phyloP scores from a whole-genome alignment of 1,139 yeast genomes.

The Candida sanyaensis region DNA sequence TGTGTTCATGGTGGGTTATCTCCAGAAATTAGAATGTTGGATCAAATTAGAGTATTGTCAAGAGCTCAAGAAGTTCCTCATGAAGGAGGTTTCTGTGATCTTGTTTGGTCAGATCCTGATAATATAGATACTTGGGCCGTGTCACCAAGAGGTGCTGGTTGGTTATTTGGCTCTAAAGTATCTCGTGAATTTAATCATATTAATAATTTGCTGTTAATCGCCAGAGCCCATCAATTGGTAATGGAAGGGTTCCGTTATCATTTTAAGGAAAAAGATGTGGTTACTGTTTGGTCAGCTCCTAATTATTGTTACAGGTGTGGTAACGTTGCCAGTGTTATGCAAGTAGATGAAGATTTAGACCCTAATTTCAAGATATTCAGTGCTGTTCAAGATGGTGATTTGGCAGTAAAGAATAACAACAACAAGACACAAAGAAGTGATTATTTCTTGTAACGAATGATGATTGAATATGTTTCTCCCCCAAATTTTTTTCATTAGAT shows the following conservation, averaged over 20 bases:
- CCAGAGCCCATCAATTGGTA: slow-evolving; percentile 96
- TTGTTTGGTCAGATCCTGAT: slow-evolving; percentile 98
- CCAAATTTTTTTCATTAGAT: not conserved
- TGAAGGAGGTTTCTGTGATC: slow-evolving; percentile 97
- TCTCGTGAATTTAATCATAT: slow-evolving; percentile 94
- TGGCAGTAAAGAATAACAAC: slow-evolving; percentile 67
- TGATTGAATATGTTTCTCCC: not conserved
- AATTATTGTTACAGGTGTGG: slow-evolving; percentile 98
- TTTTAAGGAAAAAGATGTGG: slow-evolving; percentile 92
- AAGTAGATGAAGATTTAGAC: slow-evolving; percentile 80
- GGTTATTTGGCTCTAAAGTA: slow-evolving; percentile 93
- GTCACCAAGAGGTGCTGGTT: slow-evolving; percentile 98
- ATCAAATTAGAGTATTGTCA: slow-evolving; percentile 89
- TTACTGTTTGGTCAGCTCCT: slow-evolving; percentile 98
- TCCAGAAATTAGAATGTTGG: slow-evolving; percentile 97
- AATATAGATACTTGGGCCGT: slow-evolving; percentile 98
- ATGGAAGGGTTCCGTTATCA: slow-evolving; percentile 98
- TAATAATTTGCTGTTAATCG: slow-evolving; percentile 82
- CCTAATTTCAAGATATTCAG: slow-evolving; percentile 93
- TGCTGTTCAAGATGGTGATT: slow-evolving; percentile 91
- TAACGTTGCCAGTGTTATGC: slow-evolving; percentile 97
- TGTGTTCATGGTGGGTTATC: slow-evolving; percentile 97
- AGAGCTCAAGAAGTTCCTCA: slow-evolving; percentile 99
- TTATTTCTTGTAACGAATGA: slow-evolving; percentile 60
- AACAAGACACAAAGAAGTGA: slow-evolving; percentile 79